Conservation (phyloP, 148 eudicot species). For the Fallopia convolvulus region DNA sequence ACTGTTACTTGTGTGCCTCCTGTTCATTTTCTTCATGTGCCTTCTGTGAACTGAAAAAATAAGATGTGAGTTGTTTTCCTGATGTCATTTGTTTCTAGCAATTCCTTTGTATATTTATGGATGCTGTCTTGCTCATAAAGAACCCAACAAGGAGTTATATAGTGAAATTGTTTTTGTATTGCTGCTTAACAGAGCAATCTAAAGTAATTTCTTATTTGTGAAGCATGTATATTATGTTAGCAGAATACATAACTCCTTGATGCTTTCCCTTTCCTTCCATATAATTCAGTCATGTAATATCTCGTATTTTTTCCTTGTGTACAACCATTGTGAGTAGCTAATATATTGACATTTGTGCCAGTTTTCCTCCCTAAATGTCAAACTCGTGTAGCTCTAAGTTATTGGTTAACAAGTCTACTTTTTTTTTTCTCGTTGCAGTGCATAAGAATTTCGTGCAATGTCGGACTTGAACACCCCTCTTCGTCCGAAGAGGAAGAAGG, state of each 20-base stretch:
- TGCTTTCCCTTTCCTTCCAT: neutral
- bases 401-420: neutral
- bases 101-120: neutral
- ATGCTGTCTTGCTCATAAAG: neutral
- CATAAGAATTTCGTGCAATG: slow-evolving; percentile 3
- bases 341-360: neutral
- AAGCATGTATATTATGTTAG: neutral
- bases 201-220: neutral
- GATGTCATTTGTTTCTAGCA: neutral
- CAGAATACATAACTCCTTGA: neutral
- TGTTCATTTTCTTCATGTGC: neutral
- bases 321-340: neutral
- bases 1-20: neutral
- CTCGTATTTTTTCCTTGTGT: neutral
- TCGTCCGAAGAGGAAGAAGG: slow-evolving; percentile 14
- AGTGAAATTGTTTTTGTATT: neutral
- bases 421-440: slow-evolving; percentile 3
- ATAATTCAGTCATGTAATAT: neutral
- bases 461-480: slow-evolving; percentile 12
- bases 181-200: neutral
- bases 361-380: neutral
- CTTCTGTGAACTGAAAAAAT: neutral
- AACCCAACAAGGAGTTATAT: neutral
- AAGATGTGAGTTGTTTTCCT: neutral
- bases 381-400: neutral